A percentile compares a stretch with the other conserved stretches of the same genome.
phyloP scores from a whole-genome alignment of 116 monocot genomes.

The Zostera marina region DNA sequence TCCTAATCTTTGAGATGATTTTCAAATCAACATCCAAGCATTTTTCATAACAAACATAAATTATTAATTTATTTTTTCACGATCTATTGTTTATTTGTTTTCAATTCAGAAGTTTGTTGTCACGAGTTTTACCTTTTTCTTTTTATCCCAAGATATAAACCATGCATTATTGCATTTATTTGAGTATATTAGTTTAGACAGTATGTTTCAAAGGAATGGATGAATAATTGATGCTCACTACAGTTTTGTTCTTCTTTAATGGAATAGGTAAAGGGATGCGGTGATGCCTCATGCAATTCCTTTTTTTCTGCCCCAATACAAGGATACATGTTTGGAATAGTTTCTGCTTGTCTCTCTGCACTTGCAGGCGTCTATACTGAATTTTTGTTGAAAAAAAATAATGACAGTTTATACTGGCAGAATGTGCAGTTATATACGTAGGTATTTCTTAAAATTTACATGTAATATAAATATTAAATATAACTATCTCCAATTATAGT shows the following conservation, averaged over 20 bases:
- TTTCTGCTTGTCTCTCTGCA: constrained; percentile 97
- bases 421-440: constrained; percentile 92
- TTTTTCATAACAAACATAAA: too few species aligned
- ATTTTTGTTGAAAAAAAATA: constrained; percentile 97
- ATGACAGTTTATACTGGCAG: constrained; percentile 93
- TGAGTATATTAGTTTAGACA: not conserved
- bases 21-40: too few species aligned
- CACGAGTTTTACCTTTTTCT: too few species aligned
- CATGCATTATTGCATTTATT: too few species aligned
- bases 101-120: too few species aligned
- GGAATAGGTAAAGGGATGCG: constrained; percentile 87
- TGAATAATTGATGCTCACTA: not conserved
- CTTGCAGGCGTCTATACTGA: constrained; percentile 96
- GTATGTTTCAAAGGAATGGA: not conserved
- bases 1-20: too few species aligned
- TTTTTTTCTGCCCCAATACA: constrained; percentile 82
- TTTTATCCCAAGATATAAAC: too few species aligned
- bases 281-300: constrained; percentile 64
- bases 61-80: too few species aligned
- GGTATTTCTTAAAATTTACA: constrained; percentile 10
- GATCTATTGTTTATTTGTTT: too few species aligned
- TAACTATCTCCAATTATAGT: not conserved
- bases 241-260: constrained; percentile 7
- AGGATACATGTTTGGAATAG: constrained; percentile 71
- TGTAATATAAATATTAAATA: not conserved